These are phyloP conservation scores for Pseudogymnoascus sp. DNA, from an alignment of 2,329 filamentous ascomycete species.

Conservation along the genomic window DNA sequence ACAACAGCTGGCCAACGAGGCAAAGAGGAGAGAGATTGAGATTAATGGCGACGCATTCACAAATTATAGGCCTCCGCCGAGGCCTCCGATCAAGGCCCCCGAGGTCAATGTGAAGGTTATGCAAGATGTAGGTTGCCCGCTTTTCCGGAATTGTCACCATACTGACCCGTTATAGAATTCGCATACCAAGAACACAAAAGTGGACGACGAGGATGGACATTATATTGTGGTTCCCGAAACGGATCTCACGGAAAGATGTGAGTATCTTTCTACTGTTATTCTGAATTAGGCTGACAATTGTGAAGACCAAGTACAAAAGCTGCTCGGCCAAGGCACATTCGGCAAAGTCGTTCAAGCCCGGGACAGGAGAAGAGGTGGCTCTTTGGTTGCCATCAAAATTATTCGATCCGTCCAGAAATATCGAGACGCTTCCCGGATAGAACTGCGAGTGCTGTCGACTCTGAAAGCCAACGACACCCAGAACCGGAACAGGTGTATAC, in stretches of 20 bases:
- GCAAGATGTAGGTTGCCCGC: slow-evolving; percentile 47
- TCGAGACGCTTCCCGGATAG: slow-evolving; percentile 89
- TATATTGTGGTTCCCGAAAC: slow-evolving; percentile 88
- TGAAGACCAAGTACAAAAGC: slow-evolving; percentile 75
- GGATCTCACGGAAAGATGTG: slow-evolving; percentile 82
- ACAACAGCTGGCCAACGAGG: slow-evolving; percentile 73
- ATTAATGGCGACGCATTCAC: slow-evolving; percentile 61
- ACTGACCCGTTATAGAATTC: slow-evolving; percentile 26
- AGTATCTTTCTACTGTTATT: slow-evolving; percentile 31
- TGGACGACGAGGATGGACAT: slow-evolving; percentile 94
- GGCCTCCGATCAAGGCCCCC: slow-evolving; percentile 82
- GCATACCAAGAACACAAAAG: slow-evolving; percentile 56
- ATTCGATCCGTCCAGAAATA: slow-evolving; percentile 98
- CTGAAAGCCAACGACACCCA: slow-evolving; percentile 82
- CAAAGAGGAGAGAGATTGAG: slow-evolving; percentile 69
- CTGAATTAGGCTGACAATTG: slow-evolving; percentile 20
- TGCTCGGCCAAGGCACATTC: slow-evolving; percentile 94
- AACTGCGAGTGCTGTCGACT: slow-evolving; percentile 85
- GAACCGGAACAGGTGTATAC: slow-evolving; percentile 94
- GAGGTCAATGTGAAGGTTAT: slow-evolving; percentile 61
- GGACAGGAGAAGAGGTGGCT: slow-evolving; percentile 65
- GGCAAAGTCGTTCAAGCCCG: slow-evolving; percentile 94
- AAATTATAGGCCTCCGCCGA: slow-evolving; percentile 77
- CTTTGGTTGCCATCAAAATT: slow-evolving; percentile 88
- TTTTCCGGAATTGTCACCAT: background rate